phyloP scores from a whole-genome alignment of 257 asterid species.

The Ophiorrhiza pumila region DNA sequence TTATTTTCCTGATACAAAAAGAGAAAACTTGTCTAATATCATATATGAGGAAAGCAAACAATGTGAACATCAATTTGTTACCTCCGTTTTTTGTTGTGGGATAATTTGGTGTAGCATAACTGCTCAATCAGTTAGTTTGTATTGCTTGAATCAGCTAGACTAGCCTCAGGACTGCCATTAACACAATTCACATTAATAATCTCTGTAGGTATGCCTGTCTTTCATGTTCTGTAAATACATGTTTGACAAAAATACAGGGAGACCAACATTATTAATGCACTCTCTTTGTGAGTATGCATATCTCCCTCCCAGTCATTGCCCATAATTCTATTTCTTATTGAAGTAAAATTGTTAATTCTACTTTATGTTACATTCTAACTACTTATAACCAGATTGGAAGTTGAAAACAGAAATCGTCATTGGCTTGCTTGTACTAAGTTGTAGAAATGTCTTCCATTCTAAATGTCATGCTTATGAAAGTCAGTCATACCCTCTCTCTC shows the following conservation, averaged over 20 bases:
- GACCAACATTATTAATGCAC: too few relatives aligned
- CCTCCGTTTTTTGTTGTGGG: not conserved
- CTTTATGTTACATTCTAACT: not conserved
- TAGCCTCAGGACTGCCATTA: not conserved
- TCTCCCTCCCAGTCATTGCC: too few relatives aligned
- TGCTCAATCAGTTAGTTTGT: not conserved
- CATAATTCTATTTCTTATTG: not conserved
- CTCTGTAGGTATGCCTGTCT: not conserved
- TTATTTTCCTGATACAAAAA: not conserved
- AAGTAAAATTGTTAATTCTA: not conserved
- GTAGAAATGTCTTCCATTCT: not conserved
- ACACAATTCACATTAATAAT: not conserved
- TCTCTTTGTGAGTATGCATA: too few relatives aligned
- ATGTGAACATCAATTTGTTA: not conserved
- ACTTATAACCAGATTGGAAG: not conserved
- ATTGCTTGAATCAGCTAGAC: not conserved
- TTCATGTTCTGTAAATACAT: too few relatives aligned
- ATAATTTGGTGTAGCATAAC: not conserved
- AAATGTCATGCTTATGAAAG: not conserved
- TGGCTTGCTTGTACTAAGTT: not conserved
- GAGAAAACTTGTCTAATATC: not conserved
- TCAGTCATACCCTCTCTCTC: too few relatives aligned
- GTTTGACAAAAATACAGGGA: too few relatives aligned
- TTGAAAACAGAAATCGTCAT: constrained; percentile 1
- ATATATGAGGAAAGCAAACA: not conserved